These are phyloP conservation scores for Geranium rotundifolium DNA, from an alignment of 345 rosid genomes.

Conservation along the genomic window DNA sequence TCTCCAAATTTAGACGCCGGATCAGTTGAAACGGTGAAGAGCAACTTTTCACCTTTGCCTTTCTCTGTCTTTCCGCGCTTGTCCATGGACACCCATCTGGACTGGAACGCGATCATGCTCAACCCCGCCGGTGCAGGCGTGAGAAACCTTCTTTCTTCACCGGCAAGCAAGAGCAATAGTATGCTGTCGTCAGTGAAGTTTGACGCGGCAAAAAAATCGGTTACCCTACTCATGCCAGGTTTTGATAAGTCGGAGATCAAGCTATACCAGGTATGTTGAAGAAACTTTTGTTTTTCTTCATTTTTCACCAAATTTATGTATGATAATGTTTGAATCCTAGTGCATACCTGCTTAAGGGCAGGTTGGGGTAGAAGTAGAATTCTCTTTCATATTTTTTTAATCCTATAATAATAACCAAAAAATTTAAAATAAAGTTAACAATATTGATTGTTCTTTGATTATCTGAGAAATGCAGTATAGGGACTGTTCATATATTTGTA, in stretches of 20 bases:
- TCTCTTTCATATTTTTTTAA: too few relatives aligned
- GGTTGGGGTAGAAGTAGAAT: too few relatives aligned
- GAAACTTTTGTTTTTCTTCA: constrained; percentile 5
- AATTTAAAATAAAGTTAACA: too few relatives aligned
- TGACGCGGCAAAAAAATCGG: constrained; percentile 39
- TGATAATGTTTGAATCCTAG: too few relatives aligned
- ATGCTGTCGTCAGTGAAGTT: constrained; percentile 38
- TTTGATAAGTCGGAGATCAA: constrained; percentile 87
- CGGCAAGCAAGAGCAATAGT: constrained; percentile 12
- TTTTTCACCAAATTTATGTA: background rate
- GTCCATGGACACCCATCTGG: constrained; percentile 22
- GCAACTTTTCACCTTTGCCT: constrained; percentile 49
- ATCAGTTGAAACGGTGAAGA: constrained; percentile 22
- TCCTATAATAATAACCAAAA: too few relatives aligned
- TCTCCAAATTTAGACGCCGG: constrained; percentile 19
- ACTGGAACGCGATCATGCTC: constrained; percentile 47
- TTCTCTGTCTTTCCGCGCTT: constrained; percentile 45
- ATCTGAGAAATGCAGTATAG: too few relatives aligned
- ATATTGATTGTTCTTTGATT: too few relatives aligned
- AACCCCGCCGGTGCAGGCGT: constrained; percentile 30
- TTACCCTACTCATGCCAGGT: constrained; percentile 84
- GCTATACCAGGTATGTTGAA: constrained; percentile 59
- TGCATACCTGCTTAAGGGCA: too few relatives aligned
- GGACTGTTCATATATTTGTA: too few relatives aligned
- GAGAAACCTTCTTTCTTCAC: constrained; percentile 36